Evolutionary conservation across 1,284 basidiomycete genomes (phyloP), one percentile per base, ranked within the genome.

Genomic region (Leccinum ponderosum): DNA sequence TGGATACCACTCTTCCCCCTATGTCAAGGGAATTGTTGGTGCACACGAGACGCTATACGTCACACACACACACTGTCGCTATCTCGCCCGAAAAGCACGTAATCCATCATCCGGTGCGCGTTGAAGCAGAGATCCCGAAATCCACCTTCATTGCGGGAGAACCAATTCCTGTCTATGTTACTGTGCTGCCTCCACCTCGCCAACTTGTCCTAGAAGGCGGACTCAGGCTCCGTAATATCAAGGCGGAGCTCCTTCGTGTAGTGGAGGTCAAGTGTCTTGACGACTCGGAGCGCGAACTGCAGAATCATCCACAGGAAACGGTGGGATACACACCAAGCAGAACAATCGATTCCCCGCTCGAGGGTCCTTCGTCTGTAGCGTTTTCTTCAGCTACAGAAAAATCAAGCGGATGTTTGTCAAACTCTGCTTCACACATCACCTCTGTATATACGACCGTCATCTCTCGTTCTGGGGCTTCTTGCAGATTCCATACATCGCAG

Each of bases 401-500:
- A 56, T 60, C 69, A 20, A 56, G 64, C 17, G 66, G 75, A 9
- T 73, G 75, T 3, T 77, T 75, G 8, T 76, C 77, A 20, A 61
- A 75, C 25, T 80, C 80, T 35, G 73, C 78, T 25, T 61, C 71
- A 68, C 17, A 75, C 74, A 61, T 64, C 69, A n/a, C 78, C 15
- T 76, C 80, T 7, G 61, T 59, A 15, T 74, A 80, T 63, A 79
- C 77, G 62, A 81, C 80, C 6, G 78, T 86, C 54, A 74, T 93
- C 31, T 86, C 89, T 2, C 83, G 87, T 11, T 91, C 91, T 14
- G 91, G 91, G 42, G 89, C 89, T 35, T 86, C 89, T 33, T 93
- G 91, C 75, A 85, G 89, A 48, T 89, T 93, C 67, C 90, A 93
- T 68, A 83, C 87, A 1, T 82, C 84, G 39, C 81, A 81, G 17